Conservation (phyloP, 139 green algal species). For the Tetradesmus obliquus region DNA sequence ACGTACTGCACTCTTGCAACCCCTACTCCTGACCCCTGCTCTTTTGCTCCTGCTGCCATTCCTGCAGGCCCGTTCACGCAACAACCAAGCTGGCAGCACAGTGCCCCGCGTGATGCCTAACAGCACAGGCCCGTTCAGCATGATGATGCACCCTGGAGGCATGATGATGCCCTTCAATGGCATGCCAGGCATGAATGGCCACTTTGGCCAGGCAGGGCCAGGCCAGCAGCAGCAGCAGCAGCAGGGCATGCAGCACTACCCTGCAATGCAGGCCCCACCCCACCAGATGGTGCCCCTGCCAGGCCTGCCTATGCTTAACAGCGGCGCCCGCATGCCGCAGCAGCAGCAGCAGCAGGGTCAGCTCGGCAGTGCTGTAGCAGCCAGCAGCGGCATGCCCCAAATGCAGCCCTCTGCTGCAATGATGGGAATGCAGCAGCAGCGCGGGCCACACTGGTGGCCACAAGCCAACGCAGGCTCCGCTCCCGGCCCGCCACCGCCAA, state of each 20-base stretch:
- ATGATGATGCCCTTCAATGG: neutral
- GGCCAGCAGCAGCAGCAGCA: neutral
- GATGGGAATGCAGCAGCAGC: neutral
- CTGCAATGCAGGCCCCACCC: neutral
- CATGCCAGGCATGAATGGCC: neutral
- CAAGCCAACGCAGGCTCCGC: neutral
- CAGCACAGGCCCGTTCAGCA: neutral
- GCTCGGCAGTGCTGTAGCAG: neutral
- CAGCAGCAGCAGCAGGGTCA: neutral
- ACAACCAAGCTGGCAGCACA: neutral
- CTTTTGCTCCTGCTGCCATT: neutral
- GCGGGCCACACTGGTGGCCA: neutral
- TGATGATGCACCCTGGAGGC: neutral
- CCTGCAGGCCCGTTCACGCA: neutral
- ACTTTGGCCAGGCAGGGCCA: neutral
- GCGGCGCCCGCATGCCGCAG: neutral
- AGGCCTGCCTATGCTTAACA: neutral
- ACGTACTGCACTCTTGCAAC: neutral
- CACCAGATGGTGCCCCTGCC: neutral
- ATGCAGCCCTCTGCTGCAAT: conserved; percentile 3
- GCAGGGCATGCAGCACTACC: neutral
- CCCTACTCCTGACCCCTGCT: neutral
- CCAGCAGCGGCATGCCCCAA: neutral
- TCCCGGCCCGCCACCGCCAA: neutral
- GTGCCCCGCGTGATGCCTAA: neutral